These are phyloP conservation scores for Phaeosphaeriaceae sp. DNA, from an alignment of 2,329 filamentous ascomycete species.

Conservation along the genomic window DNA sequence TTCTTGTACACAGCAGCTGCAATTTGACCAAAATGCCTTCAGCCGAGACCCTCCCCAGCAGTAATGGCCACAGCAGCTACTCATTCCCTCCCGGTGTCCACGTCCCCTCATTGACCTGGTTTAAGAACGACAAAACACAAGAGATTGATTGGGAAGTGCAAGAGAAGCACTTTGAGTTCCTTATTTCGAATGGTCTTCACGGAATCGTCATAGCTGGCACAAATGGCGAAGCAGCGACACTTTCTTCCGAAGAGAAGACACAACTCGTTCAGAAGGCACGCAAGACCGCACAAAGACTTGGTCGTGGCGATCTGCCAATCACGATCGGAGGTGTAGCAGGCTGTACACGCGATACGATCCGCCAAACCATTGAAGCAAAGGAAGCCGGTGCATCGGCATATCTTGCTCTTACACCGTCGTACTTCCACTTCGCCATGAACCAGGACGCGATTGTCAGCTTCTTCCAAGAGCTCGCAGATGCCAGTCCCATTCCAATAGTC, in stretches of 20 bases:
- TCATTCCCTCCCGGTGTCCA: conserved; percentile 61
- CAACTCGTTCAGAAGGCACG: conserved; percentile 49
- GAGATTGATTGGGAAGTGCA: conserved; percentile 65
- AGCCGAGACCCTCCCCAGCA: conserved; percentile 32
- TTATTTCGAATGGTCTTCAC: conserved; percentile 62
- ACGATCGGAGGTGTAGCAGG: conserved; percentile 51
- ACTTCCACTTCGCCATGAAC: conserved; percentile 51
- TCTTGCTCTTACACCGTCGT: conserved; percentile 49
- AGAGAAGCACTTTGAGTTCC: conserved; percentile 60
- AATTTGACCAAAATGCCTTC: conserved; percentile 33
- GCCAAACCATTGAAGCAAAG: conserved; percentile 46
- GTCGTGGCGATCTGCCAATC: conserved; percentile 47
- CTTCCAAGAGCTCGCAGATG: conserved; percentile 48
- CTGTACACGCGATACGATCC: conserved; percentile 52
- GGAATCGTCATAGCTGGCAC: conserved; percentile 56
- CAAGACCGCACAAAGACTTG: conserved; percentile 45
- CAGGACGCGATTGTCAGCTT: conserved; percentile 45
- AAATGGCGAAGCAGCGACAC: conserved; percentile 55
- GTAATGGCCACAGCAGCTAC: conserved; percentile 35
- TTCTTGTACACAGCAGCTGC: background rate
- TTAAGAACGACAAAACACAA: conserved; percentile 56
- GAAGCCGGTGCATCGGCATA: conserved; percentile 49
- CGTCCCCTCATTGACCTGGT: conserved; percentile 65
- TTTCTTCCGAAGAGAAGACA: conserved; percentile 50
- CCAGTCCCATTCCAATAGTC: conserved; percentile 51